A percentile compares a stretch with the other conserved stretches of the same genome.
These are phyloP conservation scores for Nymphaea colorata DNA, from an alignment of 164 flowering plant species.

Conservation along the genomic window DNA sequence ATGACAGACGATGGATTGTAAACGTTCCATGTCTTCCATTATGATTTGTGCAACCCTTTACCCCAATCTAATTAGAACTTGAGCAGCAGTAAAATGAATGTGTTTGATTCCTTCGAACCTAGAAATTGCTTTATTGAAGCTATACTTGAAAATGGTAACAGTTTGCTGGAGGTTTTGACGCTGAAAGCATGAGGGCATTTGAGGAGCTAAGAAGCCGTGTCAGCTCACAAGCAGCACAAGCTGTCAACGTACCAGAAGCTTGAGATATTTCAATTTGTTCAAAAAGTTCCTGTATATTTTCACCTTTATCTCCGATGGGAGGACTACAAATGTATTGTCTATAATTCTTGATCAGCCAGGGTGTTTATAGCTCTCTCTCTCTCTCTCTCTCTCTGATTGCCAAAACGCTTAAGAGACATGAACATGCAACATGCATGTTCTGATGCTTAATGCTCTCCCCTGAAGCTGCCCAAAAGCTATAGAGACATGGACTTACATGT, in stretches of 20 bases:
- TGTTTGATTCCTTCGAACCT: background rate
- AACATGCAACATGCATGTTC: too few relatives aligned
- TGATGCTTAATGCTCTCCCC: too few relatives aligned
- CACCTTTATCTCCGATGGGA: background rate
- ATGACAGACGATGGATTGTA: too few relatives aligned
- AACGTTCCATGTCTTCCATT: too few relatives aligned
- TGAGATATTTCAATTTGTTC: constrained; percentile 7
- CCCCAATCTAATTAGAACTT: background rate
- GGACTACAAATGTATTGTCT: too few relatives aligned
- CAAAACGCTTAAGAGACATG: too few relatives aligned
- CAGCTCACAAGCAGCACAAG: constrained; percentile 19
- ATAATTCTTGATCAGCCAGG: too few relatives aligned
- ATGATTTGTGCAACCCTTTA: background rate
- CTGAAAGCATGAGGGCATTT: constrained; percentile 91
- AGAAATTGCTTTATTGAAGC: background rate
- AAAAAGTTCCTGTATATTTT: background rate
- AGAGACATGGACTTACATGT: too few relatives aligned
- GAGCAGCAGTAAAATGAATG: background rate
- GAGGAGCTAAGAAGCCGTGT: constrained; percentile 73
- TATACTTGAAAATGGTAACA: constrained; percentile 15
- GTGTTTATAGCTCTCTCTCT: too few relatives aligned
- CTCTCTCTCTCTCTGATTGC: too few relatives aligned
- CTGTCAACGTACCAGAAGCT: constrained; percentile 24
- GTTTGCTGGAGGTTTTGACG: constrained; percentile 98
- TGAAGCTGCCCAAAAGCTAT: too few relatives aligned